A percentile compares a stretch with the other conserved stretches of the same genome.
phyloP scores from a whole-genome alignment of 2,329 filamentous ascomycete species.

The Diaporthe citriasiana region DNA sequence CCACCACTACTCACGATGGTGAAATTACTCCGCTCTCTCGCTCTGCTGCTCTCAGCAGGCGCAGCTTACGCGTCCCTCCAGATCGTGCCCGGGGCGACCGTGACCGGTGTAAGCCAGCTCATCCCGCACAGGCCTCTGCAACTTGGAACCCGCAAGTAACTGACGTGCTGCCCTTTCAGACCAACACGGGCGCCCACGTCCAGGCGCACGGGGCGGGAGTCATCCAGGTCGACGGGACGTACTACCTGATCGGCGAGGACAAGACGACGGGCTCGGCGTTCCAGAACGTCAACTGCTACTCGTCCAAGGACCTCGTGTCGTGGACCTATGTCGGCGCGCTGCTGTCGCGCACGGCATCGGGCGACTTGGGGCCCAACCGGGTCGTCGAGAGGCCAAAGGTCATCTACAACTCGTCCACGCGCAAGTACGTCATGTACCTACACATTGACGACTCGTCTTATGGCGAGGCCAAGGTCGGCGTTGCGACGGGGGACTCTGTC shows the following conservation, averaged over 20 bases:
- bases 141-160: not conserved
- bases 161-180: constrained; percentile 17
- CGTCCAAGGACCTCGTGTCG: constrained; percentile 71
- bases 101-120: constrained; percentile 46
- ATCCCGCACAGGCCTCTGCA: not conserved
- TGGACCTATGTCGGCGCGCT: constrained; percentile 74
- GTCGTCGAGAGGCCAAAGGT: constrained; percentile 79
- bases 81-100: constrained; percentile 49
- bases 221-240: constrained; percentile 69
- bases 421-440: constrained; percentile 76
- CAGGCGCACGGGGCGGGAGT: constrained; percentile 78
- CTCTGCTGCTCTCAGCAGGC: constrained; percentile 46
- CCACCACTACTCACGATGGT: constrained; percentile 34
- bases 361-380: constrained; percentile 72
- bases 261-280: constrained; percentile 74
- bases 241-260: constrained; percentile 80
- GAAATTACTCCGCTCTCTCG: constrained; percentile 34
- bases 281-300: constrained; percentile 78
- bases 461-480: constrained; percentile 73
- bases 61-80: constrained; percentile 48
- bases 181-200: constrained; percentile 61
- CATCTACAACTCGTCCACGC: constrained; percentile 73
- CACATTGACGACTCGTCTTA: constrained; percentile 76
- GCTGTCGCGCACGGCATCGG: constrained; percentile 64
- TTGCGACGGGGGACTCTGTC: constrained; percentile 70